A percentile compares a stretch with the other conserved stretches of the same genome.
phyloP scores from a whole-genome alignment of 139 green algal species.

The Nannochloris sp. region DNA sequence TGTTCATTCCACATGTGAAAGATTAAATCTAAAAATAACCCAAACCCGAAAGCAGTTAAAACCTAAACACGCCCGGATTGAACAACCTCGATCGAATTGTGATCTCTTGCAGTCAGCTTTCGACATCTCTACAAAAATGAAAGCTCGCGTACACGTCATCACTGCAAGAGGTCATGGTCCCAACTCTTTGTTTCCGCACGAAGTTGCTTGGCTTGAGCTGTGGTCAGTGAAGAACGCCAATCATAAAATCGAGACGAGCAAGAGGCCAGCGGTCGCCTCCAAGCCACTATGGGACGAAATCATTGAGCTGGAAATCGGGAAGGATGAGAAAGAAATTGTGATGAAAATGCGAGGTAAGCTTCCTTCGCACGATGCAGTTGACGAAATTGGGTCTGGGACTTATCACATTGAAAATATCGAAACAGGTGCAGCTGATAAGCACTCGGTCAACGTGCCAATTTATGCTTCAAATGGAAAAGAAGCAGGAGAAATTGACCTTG shows the following conservation, averaged over 20 bases:
- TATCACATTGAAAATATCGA: too few relatives aligned
- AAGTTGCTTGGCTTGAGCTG: background rate
- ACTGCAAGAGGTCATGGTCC: background rate
- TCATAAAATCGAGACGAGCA: background rate
- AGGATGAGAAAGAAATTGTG: background rate
- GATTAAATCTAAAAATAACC: too few relatives aligned
- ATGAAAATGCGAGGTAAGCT: background rate
- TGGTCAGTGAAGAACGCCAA: background rate
- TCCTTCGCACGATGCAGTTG: background rate
- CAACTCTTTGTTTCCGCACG: background rate
- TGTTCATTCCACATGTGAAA: too few relatives aligned
- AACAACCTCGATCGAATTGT: too few relatives aligned
- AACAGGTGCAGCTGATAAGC: too few relatives aligned
- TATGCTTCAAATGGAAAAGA: background rate
- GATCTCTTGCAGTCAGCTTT: too few relatives aligned
- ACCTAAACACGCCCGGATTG: too few relatives aligned
- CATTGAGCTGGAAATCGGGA: background rate
- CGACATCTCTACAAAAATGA: too few relatives aligned
- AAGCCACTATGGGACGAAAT: background rate
- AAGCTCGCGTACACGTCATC: background rate
- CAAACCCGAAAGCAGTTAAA: too few relatives aligned
- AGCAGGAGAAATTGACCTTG: background rate
- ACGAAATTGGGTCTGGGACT: background rate
- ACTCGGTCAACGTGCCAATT: too few relatives aligned
- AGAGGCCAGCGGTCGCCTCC: background rate